These are phyloP conservation scores for Trichophyton benhamiae DNA, from an alignment of 2,329 filamentous ascomycete genomes.

Conservation along the genomic window DNA sequence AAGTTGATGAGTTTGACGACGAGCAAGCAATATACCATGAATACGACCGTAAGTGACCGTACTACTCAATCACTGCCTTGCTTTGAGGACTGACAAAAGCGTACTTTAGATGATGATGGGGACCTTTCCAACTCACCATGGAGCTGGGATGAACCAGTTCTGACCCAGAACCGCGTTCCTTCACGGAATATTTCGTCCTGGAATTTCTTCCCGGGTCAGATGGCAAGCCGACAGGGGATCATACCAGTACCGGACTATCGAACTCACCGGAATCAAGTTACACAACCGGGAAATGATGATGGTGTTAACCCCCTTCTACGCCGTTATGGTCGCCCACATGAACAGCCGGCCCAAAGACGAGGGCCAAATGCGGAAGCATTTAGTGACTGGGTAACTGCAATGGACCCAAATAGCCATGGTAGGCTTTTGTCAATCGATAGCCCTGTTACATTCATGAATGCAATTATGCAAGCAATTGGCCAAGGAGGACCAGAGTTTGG, in stretches of 20 bases:
- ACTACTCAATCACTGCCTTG: constrained; percentile 18
- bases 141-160: constrained; percentile 44
- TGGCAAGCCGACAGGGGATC: constrained; percentile 40
- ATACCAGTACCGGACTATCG: constrained; percentile 33
- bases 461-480: constrained; percentile 44
- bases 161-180: constrained; percentile 42
- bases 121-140: constrained; percentile 29
- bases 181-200: constrained; percentile 48
- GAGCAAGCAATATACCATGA: constrained; percentile 32
- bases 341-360: constrained; percentile 25
- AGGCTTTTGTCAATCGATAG: constrained; percentile 37
- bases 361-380: constrained; percentile 31
- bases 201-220: constrained; percentile 48
- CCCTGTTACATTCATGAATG: constrained; percentile 46
- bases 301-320: constrained; percentile 78
- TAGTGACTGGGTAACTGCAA: constrained; percentile 42
- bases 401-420: constrained; percentile 36
- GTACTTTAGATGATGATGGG: constrained; percentile 21
- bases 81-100: background rate
- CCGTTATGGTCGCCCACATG: constrained; percentile 36
- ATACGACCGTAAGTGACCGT: constrained; percentile 24
- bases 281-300: constrained; percentile 56
- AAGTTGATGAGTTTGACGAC: constrained; percentile 35
- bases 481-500: constrained; percentile 33
- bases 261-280: constrained; percentile 32